Evolutionary conservation across 1,284 basidiomycete genomes (phyloP), one percentile per base, ranked within the genome.

Genomic region (Sphagnurus paluster): DNA sequence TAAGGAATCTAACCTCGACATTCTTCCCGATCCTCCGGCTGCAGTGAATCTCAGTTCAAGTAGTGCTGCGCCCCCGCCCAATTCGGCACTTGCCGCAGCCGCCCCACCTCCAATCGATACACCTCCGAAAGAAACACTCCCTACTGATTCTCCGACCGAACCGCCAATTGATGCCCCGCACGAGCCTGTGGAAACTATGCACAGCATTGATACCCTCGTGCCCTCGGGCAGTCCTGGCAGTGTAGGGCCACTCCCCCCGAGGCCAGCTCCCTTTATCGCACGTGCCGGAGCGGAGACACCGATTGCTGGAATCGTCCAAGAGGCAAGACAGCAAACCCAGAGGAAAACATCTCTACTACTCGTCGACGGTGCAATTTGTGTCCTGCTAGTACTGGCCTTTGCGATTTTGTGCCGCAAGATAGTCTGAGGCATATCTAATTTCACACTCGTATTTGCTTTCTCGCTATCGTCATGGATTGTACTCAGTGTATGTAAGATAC

Each of bases 11-110:
- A 93, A 93, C 65, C 53, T 80, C 37, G 79, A 84, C 39, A 74
- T 84, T 34, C 76, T 94, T 40, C 86, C 86, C 10, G 86, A 90
- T 64, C 81, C 79, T n/a, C 50, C 65, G 10, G 28, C 25, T 32
- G 23, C 39, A 20, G 37, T 32, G 19, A 21, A 39, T 24, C n/a
- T 30, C 30, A 46, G 35, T 35, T 24, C n/a, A n/a, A n/a, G n/a
- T n/a, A n/a, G n/a, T n/a, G n/a, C n/a, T n/a, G n/a, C n/a, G n/a
- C n/a, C n/a, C n/a, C n/a, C n/a, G n/a, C n/a, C 34, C 3, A 26
- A 19, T 17, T 21, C 41, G 10, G 40, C 21, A 13, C 41, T 24
- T 10, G 35, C 8, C 28, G 25, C 36, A 21, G 41, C n/a, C 13
- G 25, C 25, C 6, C 20, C 38, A 42, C 33, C 30, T 20, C 28